Base-by-base conservation (phyloP, 2,329 filamentous ascomycete species). In the Fusarium siculi region DNA sequence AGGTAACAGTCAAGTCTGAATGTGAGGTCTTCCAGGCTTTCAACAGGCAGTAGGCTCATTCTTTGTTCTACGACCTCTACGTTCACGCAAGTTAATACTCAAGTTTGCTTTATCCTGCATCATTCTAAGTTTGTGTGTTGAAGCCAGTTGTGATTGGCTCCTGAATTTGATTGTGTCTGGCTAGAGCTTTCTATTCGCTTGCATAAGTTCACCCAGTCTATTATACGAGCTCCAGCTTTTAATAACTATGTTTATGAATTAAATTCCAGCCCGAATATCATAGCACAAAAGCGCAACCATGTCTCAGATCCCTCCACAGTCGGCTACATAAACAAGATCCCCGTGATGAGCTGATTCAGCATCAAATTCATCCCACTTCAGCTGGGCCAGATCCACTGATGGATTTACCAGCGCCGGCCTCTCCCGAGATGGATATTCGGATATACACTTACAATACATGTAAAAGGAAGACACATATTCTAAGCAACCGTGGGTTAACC, bases 401-500 rank as follows among this genome's bases (percentile, higher is more conserved):
- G 55, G 49, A 70, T 59, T 36, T 57, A 30, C 61, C 40, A 47
- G 68, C 23, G 9, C n/a, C 50, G 52, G 44, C 62, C 49, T 55
- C 25, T 64, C 42, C 53, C 59, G 53, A 58, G 42, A 66, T 69
- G 76, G 76, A 78, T 71, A 74, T 74, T 74, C 76, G 76, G 76
- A 78, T 77, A 74, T 77, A 70, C 30, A 55, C 43, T 58, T 37
- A 44, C 30, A 63, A 15, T 23, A 50, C 34, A 30, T 54, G 32
- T 63, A 53, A 71, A 75, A 66, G 47, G 56, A 43, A 32, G 25
- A 52, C 28, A 30, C 40, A 50, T 44, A 39, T 65, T 34, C 49
- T 34, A 28, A 63, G 15, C 28, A 56, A 44, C 43, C 5, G 25
- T 28, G 46, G 46, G 14, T 21, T 25, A 36, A 55, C 39, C 53